Conservation (phyloP, 2,329 filamentous ascomycete species). For the Phialocephala sp. region DNA sequence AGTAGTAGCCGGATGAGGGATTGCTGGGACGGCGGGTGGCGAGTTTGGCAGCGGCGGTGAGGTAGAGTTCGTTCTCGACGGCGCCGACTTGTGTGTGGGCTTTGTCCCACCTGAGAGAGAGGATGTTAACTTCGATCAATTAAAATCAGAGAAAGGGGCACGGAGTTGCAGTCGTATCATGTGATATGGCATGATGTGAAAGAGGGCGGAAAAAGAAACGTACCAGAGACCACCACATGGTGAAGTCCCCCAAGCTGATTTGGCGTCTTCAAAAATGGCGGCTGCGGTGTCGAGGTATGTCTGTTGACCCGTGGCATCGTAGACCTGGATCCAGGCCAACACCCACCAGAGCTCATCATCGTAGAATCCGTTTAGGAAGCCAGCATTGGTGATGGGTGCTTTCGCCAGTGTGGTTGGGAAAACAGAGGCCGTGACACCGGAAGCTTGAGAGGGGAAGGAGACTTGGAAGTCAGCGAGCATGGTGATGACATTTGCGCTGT, state of each 20-base stretch:
- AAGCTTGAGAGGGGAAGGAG: conserved; percentile 31
- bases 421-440: conserved; percentile 30
- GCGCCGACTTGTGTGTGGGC: conserved; percentile 58
- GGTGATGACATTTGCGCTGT: conserved; percentile 70
- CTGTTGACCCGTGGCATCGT: conserved; percentile 57
- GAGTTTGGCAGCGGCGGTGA: conserved; percentile 59
- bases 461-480: conserved; percentile 60
- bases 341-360: conserved; percentile 72
- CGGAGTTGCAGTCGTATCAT: not conserved
- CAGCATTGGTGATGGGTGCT: conserved; percentile 42
- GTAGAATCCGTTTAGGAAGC: conserved; percentile 59
- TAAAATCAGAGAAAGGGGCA: too few relatives aligned
- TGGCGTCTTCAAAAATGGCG: conserved; percentile 62
- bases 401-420: conserved; percentile 36
- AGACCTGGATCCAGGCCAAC: conserved; percentile 61
- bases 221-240: conserved; percentile 60
- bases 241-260: conserved; percentile 52
- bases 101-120: conserved; percentile 55
- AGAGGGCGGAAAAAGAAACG: conserved; percentile 13
- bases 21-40: conserved; percentile 61
- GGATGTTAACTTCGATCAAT: not conserved
- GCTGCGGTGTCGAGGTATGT: conserved; percentile 60
- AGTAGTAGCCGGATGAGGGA: conserved; percentile 54
- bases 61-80: conserved; percentile 62
- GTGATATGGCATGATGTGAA: not conserved